A percentile compares a stretch with the other conserved stretches of the same genome.
Conservation (phyloP, 1,139 yeast genomes). For the Williopsis jadinii region DNA sequence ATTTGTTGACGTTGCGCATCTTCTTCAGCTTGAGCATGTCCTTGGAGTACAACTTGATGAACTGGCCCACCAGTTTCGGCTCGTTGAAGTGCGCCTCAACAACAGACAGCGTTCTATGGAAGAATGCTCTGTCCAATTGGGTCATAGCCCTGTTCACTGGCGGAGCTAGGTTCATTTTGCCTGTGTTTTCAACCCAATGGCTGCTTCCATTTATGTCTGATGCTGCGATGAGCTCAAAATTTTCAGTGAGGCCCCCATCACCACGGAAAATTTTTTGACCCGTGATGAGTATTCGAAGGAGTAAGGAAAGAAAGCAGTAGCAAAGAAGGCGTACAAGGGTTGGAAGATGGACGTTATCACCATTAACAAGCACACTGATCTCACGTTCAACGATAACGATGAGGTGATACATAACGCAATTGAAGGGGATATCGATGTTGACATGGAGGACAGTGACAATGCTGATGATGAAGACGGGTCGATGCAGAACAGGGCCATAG, state of each 20-base stretch:
- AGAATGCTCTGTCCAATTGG: slow-evolving; percentile 57
- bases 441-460: slow-evolving; percentile 7
- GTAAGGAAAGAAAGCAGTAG: not conserved
- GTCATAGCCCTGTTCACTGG: slow-evolving; percentile 66
- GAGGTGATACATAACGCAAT: not conserved
- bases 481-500: slow-evolving; percentile 34
- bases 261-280: not conserved
- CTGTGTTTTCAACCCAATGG: not conserved
- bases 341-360: slow-evolving; percentile 16
- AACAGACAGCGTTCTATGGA: slow-evolving; percentile 47
- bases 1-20: slow-evolving; percentile 55
- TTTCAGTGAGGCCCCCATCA: not conserved
- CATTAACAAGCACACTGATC: slow-evolving; percentile 15
- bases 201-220: not conserved
- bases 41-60: slow-evolving; percentile 42
- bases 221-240: not conserved
- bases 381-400: slow-evolving; percentile 3
- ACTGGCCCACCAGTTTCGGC: slow-evolving; percentile 47
- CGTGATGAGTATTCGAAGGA: not conserved
- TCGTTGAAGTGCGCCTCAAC: slow-evolving; percentile 66
- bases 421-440: no score
- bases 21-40: slow-evolving; percentile 60
- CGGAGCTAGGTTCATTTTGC: slow-evolving; percentile 31
- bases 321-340: not conserved
- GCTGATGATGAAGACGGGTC: slow-evolving; percentile 16